Base-by-base conservation (phyloP, 768 basidiomycete species). In the Calocera viscosa region DNA sequence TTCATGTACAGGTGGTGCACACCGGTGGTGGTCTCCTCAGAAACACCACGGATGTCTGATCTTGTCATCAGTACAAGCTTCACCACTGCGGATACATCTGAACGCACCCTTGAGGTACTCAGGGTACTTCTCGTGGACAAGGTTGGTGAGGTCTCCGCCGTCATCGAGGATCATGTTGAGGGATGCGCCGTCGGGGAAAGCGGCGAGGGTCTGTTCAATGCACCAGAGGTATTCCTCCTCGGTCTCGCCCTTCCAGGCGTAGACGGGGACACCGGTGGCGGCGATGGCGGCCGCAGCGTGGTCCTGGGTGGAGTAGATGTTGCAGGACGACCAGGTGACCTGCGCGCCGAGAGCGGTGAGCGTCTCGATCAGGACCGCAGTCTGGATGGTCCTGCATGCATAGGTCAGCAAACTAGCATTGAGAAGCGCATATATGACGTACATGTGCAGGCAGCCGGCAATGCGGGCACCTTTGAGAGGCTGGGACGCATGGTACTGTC, bases 161-260 rank as follows among this genome's bases (percentile, higher is more conserved):
- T 99, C 96, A 73, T 99, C 96, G 75, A 98, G 86, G 77, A 99
- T 98, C 94, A 99, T 88, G 86, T 99, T 99, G 74, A 95, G 79
- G 65, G 88, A 75, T 77, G 94, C 80, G 71, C 89, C 89, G 69
- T 80, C 86, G 28, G 87, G 79, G 84, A 99, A 99, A n/a, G 85
- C 90, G 71, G 84, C 77, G 71, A 99, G 77, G 60, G 91, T 90
- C 80, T 99, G 96, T 75, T 98, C 93, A 72, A 99, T 92, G 77
- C 94, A 98, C 96, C 96, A 99, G 71, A 78, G 75, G 80, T 97
- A 98, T 77, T 99, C 96, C 78, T 97, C 96, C 76, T 98, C 96
- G 53, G 94, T 94, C 82, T 99, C 96, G 67, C 96, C 96, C 82
- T 99, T 99, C 96, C 96, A 99, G 43, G 96, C 96, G 75, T 86